Base-by-base conservation (phyloP, 257 asterid species). In the Haberlea rhodopensis region DNA sequence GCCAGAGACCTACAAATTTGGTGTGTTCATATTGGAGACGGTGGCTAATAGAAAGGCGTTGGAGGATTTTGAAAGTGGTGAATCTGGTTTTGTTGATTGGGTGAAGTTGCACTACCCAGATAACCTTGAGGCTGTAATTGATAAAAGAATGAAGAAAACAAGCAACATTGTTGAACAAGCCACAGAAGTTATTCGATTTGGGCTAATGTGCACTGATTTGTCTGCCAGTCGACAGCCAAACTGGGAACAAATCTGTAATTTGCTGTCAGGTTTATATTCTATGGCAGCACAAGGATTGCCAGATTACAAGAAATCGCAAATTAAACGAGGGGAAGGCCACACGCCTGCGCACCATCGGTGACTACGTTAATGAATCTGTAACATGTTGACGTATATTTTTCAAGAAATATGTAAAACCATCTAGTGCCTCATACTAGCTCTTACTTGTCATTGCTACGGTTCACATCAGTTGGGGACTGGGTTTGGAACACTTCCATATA, bases 131-230 rank as follows among this genome's bases (percentile, higher is more conserved):
- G 32, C 51, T 59, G 57, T 81, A 73, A 75, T 85, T 27, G 89
- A 85, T 65, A 59, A 70, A 72, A 81, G 79, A 51, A 81, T 85
- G 85, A 73, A 69, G 72, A 79, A 11, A 60, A 71, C 55, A 6
- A 64, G 31, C 28, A 70, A 48, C 5, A 34, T 74, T 2, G 67
- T 58, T 20, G 21, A 75, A 8, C 75, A 78, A 53, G 81, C 84
- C 15, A 64, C 70, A 15, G 72, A 54, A 63, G 64, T 66, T 0
- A 49, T 82, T 45, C 68, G 64, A 59, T 56, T 85, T 8, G 85
- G 84, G 15, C 8, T 85, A 71, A 65, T 75, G 45, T 85, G 94
- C 70, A 66, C 75, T 7, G 89, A 82, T 73, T 18, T 57, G 57
- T 76, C 83, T 24, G 53, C 68, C 19, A 62, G 71, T 52, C 70